Evolutionary conservation across 345 rosid genomes (phyloP), one percentile per base, ranked within the genome.

Genomic region (Camelina laxa): DNA sequence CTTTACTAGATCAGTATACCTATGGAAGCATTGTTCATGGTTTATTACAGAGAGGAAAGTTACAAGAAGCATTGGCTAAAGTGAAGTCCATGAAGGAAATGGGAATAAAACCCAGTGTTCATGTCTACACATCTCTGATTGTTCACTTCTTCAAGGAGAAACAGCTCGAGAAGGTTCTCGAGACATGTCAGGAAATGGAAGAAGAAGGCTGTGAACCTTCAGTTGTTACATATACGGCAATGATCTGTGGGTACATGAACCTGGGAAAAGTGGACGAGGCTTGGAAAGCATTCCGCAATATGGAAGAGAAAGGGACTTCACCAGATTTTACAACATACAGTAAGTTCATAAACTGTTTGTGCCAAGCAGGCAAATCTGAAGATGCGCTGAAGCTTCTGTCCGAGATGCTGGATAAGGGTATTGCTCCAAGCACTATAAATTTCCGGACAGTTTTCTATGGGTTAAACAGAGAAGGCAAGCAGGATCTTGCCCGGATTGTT

Each of bases 271-370:
- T 33, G 13, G 80, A 39, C 27, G 90, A 87, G 50, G 96, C 93
- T 27, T 84, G 93, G 91, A 67, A 71, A 39, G 73, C 84, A 55
- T 90, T 85, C 77, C 60, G 13, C 53, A 10, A 48, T 42, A 83
- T 86, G 85, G 76, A 81, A 76, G 50, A 38, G 67, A 83, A 86
- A 19, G 92, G 92, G 42, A 82, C 84, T 17, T 16, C 30, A 6
- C 98, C 98, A 5, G 96, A 91, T 73, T 91, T 93, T 60, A 81
- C 70, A 84, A 87, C 96, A 7, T 91, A 91, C 47, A 85, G 90
- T 0, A 86, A 77, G 84, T 88, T 88, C 80, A 87, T 93, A 33
- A 67, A 39, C 67, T 75, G 91, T 67, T 83, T 91, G 14, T 91
- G 96, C 59, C 82, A 68, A 76, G 83, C 68, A 44, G 80, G 89